Evolutionary conservation across 2,329 filamentous ascomycete species (phyloP), one percentile per base, ranked within the genome.

Genomic region (Cytospora schulzeri): DNA sequence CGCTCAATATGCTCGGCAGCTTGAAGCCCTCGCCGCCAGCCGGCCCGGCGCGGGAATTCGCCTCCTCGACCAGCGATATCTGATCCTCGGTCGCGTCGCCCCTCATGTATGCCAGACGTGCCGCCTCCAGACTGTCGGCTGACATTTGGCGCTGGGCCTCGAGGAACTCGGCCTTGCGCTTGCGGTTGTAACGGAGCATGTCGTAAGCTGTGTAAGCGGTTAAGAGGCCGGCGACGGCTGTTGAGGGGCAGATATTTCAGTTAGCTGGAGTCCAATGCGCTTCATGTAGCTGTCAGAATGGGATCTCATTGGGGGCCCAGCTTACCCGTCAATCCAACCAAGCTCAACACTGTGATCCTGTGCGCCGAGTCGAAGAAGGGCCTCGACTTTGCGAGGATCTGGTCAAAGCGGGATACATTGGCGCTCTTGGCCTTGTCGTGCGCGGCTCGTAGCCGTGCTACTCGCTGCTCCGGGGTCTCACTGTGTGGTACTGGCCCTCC

Each of bases 401-500:
- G 77, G 73, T 88, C 85, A 63, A 84, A 75, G 66, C 73, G 76
- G 68, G 84, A 87, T 55, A 85, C 74, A 71, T 83, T 78, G 26
- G 87, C 84, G 70, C 83, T 81, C 75, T 85, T 85, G 54, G 88
- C 87, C n/a, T 86, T 86, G 65, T 87, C 81, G 73, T 90, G 88
- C 67, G 88, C 87, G 54, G 87, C 87, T 61, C 89, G 83, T 71
- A 92, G 78, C 66, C 89, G 83, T 68, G 86, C 83, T 41, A 92
- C 89, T 70, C 88, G 87, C 77, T 91, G 85, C 74, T 87, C 86
- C 57, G 89, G 85, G 1, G 88, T 89, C 77, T 92, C 89, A 31
- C 51, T 48, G 35, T 50, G 54, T 56, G 52, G 52, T 56, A 24
- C 11, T 29, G 52, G 28, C 17, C 51, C 29, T 26, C 35, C 38